A percentile compares a stretch with the other conserved stretches of the same genome.
phyloP scores from a whole-genome alignment of 148 eudicot genomes.

The Nyssa sinensis region DNA sequence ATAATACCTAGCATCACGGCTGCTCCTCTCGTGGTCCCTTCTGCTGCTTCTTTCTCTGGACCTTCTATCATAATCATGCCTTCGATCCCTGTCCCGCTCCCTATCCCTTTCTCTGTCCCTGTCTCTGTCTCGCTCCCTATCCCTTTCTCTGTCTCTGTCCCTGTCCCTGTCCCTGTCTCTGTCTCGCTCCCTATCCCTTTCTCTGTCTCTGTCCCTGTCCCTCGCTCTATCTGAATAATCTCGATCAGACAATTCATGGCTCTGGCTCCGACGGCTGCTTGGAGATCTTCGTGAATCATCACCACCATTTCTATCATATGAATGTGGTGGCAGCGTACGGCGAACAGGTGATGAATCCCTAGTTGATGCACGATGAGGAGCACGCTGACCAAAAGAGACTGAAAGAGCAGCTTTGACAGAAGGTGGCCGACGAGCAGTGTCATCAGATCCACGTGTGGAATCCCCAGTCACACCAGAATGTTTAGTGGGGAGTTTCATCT shows the following conservation, averaged over 20 bases:
- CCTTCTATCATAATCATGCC: slow-evolving; percentile 60
- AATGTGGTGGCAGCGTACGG: slow-evolving; percentile 55
- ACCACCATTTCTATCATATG: slow-evolving; percentile 43
- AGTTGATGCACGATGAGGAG: slow-evolving; percentile 95
- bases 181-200: slow-evolving; percentile 25
- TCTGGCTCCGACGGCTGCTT: slow-evolving; percentile 66
- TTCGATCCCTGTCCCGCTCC: slow-evolving; percentile 54
- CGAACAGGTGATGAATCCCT: slow-evolving; percentile 95
- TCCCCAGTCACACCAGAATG: slow-evolving; percentile 82
- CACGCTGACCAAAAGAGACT: slow-evolving; percentile 95
- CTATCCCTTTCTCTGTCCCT: slow-evolving; percentile 25
- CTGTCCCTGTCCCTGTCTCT: slow-evolving; percentile 40
- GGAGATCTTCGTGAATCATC: slow-evolving; percentile 71
- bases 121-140: slow-evolving; percentile 36
- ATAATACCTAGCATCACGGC: neutral
- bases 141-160: slow-evolving; percentile 43
- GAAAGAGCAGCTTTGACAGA: slow-evolving; percentile 97
- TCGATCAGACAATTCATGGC: slow-evolving; percentile 74
- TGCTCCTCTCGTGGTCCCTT: slow-evolving; percentile 47
- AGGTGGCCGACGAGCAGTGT: slow-evolving; percentile 95
- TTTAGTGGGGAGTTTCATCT: slow-evolving; percentile 78
- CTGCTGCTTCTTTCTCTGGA: slow-evolving; percentile 47
- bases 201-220: slow-evolving; percentile 24
- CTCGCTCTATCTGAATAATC: slow-evolving; percentile 46
- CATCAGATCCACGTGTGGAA: slow-evolving; percentile 78